Evolutionary conservation across 768 basidiomycete species (phyloP), one percentile per base, ranked within the genome.

Genomic region (Clitopilus passeckerianus): DNA sequence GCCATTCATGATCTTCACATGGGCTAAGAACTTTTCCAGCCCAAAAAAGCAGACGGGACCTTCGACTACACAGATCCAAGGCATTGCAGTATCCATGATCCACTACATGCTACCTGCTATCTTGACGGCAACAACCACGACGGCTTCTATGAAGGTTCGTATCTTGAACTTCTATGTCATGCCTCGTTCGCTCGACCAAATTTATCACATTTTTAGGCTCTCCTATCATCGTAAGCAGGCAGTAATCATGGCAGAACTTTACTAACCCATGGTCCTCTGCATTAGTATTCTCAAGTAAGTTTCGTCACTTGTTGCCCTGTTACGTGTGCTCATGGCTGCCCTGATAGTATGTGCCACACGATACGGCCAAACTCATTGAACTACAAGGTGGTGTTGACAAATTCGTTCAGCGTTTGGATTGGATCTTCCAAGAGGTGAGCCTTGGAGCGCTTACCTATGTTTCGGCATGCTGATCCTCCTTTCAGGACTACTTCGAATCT

Each of bases 11-110:
- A 4, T 22, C 1, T 33, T 43, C 3, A 22, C 16, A n/a, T 34
- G 6, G 24, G 18, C 27, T 30, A 22, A 18, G 12, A 33, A n/a
- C 15, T 18, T 34, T n/a, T 23, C 20, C 58, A 87, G 84, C 84
- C 80, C 6, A 76, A 80, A 16, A 82, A 81, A 57, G 75, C 76
- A 0, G 77, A 84, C 63, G 85, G 86, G 4, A 79, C 78, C 0
- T 87, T 81, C 70, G 83, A 81, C 65, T 85, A 78, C 60, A 87
- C 86, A 1, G 86, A 87, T 67, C 86, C 86, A 3, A 72, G 86
- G 35, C 85, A 86, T 65, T 87, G 86, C 65, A 86, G 85, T 64
- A 75, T 83, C 43, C 80, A 87, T 59, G 85, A 86, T 63, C 86
- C 85, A 0, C 69, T 69, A 2, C 71, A 76, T 22, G 76, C 85